Evolutionary conservation across 208 protist species (phyloP).

Genomic region (Trypanosoma cruzi): DNA sequence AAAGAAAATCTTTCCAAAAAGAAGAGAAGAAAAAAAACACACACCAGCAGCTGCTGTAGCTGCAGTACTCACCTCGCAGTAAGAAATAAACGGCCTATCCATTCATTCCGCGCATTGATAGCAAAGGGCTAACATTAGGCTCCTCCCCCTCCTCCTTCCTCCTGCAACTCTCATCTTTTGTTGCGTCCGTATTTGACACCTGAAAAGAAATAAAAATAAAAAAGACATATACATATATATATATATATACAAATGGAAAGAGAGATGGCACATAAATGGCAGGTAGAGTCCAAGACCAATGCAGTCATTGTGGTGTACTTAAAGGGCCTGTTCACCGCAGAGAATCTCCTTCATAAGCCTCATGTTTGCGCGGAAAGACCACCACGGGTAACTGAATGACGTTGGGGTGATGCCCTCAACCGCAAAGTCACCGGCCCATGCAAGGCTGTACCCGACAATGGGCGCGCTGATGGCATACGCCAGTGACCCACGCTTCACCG

Average conservation of each 20-base stretch:
- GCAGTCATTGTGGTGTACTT: no score
- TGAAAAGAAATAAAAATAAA: no score
- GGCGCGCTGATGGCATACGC: constrained; percentile 1
- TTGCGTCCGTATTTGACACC: no score
- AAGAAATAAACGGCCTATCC: no score
- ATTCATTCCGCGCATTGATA: no score
- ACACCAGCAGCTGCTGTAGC: no score
- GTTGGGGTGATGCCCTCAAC: constrained; percentile 48
- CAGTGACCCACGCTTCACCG: constrained; percentile 11
- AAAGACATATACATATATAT: background rate
- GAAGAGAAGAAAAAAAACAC: background rate
- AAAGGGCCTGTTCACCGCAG: constrained; percentile 44
- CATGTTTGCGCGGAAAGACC: constrained; percentile 55
- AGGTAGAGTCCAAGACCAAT: no score
- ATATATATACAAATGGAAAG: constrained; percentile 18
- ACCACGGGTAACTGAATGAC: constrained; percentile 52
- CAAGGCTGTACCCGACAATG: constrained; percentile 32
- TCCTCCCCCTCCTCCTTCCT: no score
- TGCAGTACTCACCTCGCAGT: no score
- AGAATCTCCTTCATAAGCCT: constrained; percentile 51
- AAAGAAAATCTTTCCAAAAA: background rate
- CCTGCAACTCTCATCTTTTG: no score
- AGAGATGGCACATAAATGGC: no score
- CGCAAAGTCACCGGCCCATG: constrained; percentile 45
- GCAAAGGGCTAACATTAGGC: no score